phyloP scores from a whole-genome alignment of 768 basidiomycete species.

The Termitomyces sp. region DNA sequence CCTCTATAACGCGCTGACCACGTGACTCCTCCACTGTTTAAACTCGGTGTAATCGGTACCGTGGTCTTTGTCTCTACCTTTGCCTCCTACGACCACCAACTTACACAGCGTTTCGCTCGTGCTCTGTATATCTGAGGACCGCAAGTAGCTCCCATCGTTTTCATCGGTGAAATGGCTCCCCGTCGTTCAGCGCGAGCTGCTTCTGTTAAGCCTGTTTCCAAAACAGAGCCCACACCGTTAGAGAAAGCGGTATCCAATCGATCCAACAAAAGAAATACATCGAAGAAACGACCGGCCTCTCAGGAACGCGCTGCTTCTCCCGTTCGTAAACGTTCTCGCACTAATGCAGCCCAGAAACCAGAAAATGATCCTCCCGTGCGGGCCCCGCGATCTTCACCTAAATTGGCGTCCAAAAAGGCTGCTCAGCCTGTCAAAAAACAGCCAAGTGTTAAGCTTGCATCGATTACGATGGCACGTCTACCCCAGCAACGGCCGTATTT shows the following conservation, averaged over 20 bases:
- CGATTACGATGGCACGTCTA: slow-evolving; percentile 26
- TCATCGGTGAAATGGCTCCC: slow-evolving; percentile 26
- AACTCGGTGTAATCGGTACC: neutral
- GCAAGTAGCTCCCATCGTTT: neutral
- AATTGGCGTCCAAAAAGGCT: slow-evolving; percentile 19
- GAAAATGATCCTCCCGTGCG: slow-evolving; percentile 34
- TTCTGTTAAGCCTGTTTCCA: slow-evolving; percentile 35
- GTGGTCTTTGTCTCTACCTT: slow-evolving; percentile 5
- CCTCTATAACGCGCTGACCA: slow-evolving; percentile 36
- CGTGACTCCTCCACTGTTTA: slow-evolving; percentile 20
- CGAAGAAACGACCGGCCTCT: slow-evolving; percentile 48
- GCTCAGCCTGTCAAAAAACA: slow-evolving; percentile 15
- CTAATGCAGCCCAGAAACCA: slow-evolving; percentile 30
- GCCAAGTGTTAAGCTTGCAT: slow-evolving; percentile 13
- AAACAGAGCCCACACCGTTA: slow-evolving; percentile 29
- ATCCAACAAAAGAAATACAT: slow-evolving; percentile 23
- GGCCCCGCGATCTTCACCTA: slow-evolving; percentile 21
- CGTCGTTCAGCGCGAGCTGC: slow-evolving; percentile 50
- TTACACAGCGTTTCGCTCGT: neutral
- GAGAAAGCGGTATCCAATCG: slow-evolving; percentile 22
- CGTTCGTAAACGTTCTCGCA: slow-evolving; percentile 44
- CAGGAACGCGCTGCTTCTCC: slow-evolving; percentile 37
- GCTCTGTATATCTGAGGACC: slow-evolving; percentile 7
- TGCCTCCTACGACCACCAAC: slow-evolving; percentile 11
- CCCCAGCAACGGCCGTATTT: slow-evolving; percentile 51